phyloP scores from a whole-genome alignment of 2,329 filamentous ascomycete genomes.

The Aschersonia sp. region DNA sequence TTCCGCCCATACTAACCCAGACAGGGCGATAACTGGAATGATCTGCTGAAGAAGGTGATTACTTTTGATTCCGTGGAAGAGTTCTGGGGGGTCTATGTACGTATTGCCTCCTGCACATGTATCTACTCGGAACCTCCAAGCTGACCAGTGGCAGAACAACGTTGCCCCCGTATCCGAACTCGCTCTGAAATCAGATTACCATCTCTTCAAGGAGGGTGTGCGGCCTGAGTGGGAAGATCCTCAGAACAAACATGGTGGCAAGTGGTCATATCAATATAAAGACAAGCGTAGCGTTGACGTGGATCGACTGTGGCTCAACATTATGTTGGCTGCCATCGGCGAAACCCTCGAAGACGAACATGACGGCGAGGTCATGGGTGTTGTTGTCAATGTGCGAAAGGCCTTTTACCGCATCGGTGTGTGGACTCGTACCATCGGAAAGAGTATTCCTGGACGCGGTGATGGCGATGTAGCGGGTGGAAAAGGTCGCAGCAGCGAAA shows the following conservation, averaged over 20 bases:
- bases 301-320: constrained; percentile 90
- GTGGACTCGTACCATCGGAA: constrained; percentile 91
- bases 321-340: constrained; percentile 91
- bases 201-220: constrained; percentile 95
- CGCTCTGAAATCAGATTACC: constrained; percentile 95
- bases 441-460: constrained; percentile 62
- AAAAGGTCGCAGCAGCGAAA: constrained; percentile 64
- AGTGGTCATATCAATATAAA: constrained; percentile 98
- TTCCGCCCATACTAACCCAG: neutral
- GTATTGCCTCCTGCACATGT: constrained; percentile 16
- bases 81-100: constrained; percentile 98
- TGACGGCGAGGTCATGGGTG: constrained; percentile 96
- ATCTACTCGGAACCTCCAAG: no score
- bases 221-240: constrained; percentile 97
- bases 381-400: constrained; percentile 97
- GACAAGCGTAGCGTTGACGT: constrained; percentile 86
- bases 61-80: constrained; percentile 98
- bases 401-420: constrained; percentile 95
- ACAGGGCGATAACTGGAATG: constrained; percentile 96
- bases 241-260: constrained; percentile 98
- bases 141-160: constrained; percentile 59
- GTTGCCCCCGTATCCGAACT: constrained; percentile 93
- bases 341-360: constrained; percentile 92
- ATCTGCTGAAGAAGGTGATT: constrained; percentile 94
- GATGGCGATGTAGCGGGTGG: constrained; percentile 58